These are phyloP conservation scores for Eleusine coracana DNA, from an alignment of 176 grass and related monocot species.

Conservation along the genomic window DNA sequence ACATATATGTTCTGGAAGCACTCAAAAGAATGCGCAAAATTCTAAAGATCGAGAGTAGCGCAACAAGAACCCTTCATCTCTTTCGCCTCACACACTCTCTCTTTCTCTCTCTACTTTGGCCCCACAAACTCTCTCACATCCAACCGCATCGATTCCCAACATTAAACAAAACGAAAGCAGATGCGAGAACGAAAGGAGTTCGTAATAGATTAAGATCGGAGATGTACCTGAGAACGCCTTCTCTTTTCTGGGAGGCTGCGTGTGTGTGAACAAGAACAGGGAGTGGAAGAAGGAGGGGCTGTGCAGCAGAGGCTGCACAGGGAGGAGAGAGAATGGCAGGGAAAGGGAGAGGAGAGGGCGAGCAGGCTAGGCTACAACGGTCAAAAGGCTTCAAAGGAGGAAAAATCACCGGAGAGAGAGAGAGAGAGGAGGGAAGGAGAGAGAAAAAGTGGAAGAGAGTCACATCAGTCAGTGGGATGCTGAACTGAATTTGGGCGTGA, in stretches of 20 bases:
- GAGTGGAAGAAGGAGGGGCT: conserved; percentile 13
- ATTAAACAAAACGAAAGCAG: conserved; percentile 52
- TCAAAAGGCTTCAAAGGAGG: conserved; percentile 59
- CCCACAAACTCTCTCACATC: conserved; percentile 30
- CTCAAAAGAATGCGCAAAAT: conserved; percentile 42
- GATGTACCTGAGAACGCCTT: conserved; percentile 35
- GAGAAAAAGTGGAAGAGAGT: not conserved
- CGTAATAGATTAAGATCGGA: conserved; percentile 47
- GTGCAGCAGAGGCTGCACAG: conserved; percentile 33
- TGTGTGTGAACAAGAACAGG: conserved; percentile 43
- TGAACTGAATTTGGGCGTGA: conserved; percentile 30
- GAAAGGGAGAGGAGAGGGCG: not conserved
- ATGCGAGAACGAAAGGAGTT: conserved; percentile 33
- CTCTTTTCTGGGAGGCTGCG: conserved; percentile 16
- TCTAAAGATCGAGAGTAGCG: conserved; percentile 42
- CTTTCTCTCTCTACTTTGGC: conserved; percentile 46
- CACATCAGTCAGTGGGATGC: conserved; percentile 10
- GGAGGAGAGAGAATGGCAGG: conserved; percentile 6
- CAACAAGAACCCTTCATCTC: conserved; percentile 35
- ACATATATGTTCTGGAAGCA: conserved; percentile 47
- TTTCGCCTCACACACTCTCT: not conserved
- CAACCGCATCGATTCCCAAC: conserved; percentile 38
- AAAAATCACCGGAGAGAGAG: conserved; percentile 13
- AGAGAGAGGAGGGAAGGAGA: not conserved
- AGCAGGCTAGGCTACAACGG: conserved; percentile 55